Percentiles rank a stretch among this genome's conserved stretches.
Evolutionary conservation across 495 filamentous ascomycete genomes (phyloP).

Genomic region (Cercophora samala): DNA sequence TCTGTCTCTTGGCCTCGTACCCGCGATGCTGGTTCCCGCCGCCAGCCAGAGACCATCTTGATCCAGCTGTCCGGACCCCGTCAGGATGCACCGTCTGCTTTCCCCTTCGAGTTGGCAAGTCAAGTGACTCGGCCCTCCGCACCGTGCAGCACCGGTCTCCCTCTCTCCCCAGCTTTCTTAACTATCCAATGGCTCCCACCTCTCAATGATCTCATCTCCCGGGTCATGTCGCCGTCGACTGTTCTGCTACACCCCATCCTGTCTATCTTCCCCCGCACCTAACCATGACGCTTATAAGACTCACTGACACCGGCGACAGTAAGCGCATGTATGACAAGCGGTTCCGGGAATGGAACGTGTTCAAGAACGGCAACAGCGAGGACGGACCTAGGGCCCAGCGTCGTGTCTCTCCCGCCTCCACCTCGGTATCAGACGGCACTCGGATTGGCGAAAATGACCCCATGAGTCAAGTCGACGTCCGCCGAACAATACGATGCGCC

Average conservation of each 20-base stretch:
- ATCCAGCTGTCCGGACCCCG: not conserved
- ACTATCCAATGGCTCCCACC: constrained; percentile 4
- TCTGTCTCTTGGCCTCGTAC: not conserved
- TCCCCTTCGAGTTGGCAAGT: not conserved
- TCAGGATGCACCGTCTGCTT: not conserved
- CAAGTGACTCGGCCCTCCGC: not conserved
- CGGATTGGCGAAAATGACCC: constrained; percentile 14
- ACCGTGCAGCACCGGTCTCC: not conserved
- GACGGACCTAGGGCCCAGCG: constrained; percentile 22
- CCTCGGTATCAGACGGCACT: constrained; percentile 8
- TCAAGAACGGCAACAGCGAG: constrained; percentile 36
- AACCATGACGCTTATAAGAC: constrained; percentile 29
- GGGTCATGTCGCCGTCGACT: not conserved
- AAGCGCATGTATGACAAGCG: constrained; percentile 40
- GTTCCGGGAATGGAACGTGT: constrained; percentile 36
- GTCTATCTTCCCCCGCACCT: not conserved
- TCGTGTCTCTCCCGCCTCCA: constrained; percentile 11
- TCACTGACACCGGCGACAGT: constrained; percentile 30
- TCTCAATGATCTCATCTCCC: not conserved
- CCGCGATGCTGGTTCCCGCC: not conserved
- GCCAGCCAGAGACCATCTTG: not conserved
- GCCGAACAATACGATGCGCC: constrained; percentile 23
- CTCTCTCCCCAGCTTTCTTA: not conserved
- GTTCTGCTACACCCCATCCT: not conserved
- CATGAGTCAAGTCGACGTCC: constrained; percentile 29